A percentile compares a stretch with the other conserved stretches of the same genome.
Evolutionary conservation across 2,329 filamentous ascomycete genomes (phyloP).

Genomic region (Macroventuria anomochaeta): DNA sequence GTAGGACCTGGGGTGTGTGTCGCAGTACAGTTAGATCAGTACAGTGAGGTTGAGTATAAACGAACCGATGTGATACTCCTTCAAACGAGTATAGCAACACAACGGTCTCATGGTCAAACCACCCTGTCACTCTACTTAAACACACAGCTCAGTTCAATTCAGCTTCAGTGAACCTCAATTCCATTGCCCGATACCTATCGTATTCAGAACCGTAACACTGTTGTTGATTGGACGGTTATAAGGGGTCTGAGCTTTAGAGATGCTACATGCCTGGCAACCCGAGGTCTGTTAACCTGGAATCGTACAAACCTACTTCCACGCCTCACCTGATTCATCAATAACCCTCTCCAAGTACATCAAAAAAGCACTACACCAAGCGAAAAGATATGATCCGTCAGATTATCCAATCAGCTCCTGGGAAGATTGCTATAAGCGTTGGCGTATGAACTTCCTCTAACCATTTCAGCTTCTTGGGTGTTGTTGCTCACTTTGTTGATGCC

Average conservation of each 20-base stretch:
- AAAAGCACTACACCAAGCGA: neutral
- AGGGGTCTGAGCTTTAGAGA: neutral
- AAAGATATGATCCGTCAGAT: neutral
- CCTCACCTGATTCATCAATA: neutral
- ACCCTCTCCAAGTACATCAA: neutral
- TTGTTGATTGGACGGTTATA: neutral
- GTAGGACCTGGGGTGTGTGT: too few relatives aligned
- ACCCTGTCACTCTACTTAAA: too few relatives aligned
- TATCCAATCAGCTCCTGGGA: neutral
- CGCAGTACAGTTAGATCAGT: too few relatives aligned
- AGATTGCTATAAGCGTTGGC: neutral
- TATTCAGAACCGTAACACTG: too few relatives aligned
- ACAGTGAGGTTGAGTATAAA: too few relatives aligned
- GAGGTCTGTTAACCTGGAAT: neutral
- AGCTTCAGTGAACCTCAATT: too few relatives aligned
- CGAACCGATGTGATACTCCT: too few relatives aligned
- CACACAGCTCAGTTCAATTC: too few relatives aligned
- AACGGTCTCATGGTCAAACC: too few relatives aligned
- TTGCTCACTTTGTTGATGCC: too few relatives aligned
- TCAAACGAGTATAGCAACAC: too few relatives aligned
- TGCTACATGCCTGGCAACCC: neutral
- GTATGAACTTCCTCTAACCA: neutral
- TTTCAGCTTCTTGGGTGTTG: neutral
- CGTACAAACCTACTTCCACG: neutral
- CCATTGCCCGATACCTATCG: too few relatives aligned